Evolutionary conservation across 768 basidiomycete species (phyloP), one percentile per base, ranked within the genome.

Genomic region (Neoboletus subvelutipes): DNA sequence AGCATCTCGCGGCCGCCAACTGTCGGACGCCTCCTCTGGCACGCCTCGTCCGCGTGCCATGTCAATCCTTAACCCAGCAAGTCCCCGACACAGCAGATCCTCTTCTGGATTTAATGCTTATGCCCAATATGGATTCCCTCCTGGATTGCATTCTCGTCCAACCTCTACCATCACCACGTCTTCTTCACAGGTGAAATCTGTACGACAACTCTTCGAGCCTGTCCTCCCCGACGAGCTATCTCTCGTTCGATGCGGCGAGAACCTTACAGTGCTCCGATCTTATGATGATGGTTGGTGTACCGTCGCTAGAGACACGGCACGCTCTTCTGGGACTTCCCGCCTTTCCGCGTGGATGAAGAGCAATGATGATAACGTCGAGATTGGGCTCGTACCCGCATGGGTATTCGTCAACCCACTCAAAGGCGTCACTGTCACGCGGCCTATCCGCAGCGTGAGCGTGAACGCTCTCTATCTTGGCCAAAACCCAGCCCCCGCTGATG

Each of bases 271-370:
- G 29, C 76, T 90, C 4, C 81, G 83, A 57, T 82, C 83, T 5
- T 88, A 85, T 63, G 86, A 91, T 56, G 90, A 92, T 55, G 90
- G 88, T 2, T 92, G 90, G 90, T 89, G 86, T 62, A 77, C 88
- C 50, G 86, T 88, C 50, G 84, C 82, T 20, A 76, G 86, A 29
- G 81, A 86, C 57, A 68, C 45, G 57, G 61, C 57, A 65, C 71
- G 26, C 62, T 76, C 76, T 61, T 79, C 78, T 1, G 72, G 36
- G 55, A 76, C 76, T 53, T 80, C 79, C 8, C 55, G 51, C n/a
- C 22, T 59, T 31, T 63, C 58, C 22, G 7, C 52, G 54, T 36
- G 64, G 54, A 53, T 36, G 36, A 59, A 47, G 33, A 61, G 43
- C 20, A 24, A 52, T 56, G 45, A 68, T 66, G 74, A 73, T 20